These are phyloP conservation scores for Brassica carinata DNA, from an alignment of 345 rosid species.

Conservation along the genomic window DNA sequence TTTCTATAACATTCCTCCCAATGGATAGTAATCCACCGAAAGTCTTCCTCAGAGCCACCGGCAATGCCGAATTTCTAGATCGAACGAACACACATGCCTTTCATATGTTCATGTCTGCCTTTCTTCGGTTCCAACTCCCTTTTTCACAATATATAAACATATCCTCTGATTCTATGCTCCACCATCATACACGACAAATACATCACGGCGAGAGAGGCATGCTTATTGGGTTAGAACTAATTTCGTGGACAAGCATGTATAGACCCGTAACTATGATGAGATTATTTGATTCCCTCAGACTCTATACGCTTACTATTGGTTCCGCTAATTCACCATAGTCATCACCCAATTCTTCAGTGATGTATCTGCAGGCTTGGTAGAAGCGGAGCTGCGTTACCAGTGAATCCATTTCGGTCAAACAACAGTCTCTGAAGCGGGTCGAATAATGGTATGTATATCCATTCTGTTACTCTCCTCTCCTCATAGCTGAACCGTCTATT, in stretches of 20 bases:
- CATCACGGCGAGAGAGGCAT: background rate
- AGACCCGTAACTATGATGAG: background rate
- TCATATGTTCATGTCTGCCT: no score
- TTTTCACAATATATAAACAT: background rate
- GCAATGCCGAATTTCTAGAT: no score
- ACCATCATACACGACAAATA: background rate
- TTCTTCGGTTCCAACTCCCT: background rate
- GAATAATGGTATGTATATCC: background rate
- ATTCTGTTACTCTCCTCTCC: background rate
- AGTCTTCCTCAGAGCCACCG: no score
- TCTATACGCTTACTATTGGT: background rate
- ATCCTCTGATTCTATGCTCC: background rate
- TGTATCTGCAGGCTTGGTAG: background rate
- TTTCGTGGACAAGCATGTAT: background rate
- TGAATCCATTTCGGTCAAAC: background rate
- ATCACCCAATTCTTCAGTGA: background rate
- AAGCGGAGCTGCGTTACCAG: background rate
- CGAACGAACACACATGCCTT: no score
- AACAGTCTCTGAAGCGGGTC: background rate
- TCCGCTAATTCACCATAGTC: background rate
- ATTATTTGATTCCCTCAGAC: background rate
- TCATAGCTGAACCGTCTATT: constrained; percentile 3
- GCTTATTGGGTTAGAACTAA: background rate
- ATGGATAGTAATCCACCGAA: no score
- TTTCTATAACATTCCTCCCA: no score